These are phyloP conservation scores for Ganoderma multipileum DNA, from an alignment of 1,284 basidiomycete genomes.

Conservation along the genomic window DNA sequence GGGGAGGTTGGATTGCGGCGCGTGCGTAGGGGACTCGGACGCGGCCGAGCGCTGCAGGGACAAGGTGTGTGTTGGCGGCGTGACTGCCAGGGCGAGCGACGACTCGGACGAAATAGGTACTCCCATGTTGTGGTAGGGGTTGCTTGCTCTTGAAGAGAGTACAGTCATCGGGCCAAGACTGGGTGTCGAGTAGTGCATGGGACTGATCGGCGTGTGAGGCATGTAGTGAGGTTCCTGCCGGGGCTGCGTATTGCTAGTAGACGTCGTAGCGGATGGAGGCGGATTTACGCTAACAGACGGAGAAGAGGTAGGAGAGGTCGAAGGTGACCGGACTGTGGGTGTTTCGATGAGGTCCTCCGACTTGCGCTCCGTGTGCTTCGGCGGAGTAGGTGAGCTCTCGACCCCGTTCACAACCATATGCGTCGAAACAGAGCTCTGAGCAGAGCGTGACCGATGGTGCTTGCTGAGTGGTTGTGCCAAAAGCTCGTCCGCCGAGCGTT, in stretches of 20 bases:
- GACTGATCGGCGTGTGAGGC: conserved; percentile 14
- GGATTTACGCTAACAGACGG: not conserved
- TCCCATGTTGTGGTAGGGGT: too few relatives aligned
- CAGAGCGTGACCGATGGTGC: conserved; percentile 15
- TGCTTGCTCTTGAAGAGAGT: not conserved
- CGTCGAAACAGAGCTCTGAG: not conserved
- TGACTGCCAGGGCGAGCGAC: conserved; percentile 15
- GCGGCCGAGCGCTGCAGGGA: not conserved
- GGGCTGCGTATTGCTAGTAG: not conserved
- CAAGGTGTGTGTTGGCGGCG: conserved; percentile 10
- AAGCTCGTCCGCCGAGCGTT: conserved; percentile 16
- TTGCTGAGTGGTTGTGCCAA: conserved; percentile 13
- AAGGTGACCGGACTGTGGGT: not conserved
- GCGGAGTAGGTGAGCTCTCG: not conserved
- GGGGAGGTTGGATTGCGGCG: not conserved
- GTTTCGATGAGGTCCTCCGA: not conserved
- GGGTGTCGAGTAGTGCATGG: not conserved
- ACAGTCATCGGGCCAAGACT: not conserved
- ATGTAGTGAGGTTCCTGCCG: not conserved
- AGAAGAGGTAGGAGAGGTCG: not conserved
- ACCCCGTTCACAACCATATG: not conserved
- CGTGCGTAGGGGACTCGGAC: not conserved
- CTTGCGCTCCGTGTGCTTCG: not conserved
- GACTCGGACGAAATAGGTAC: conserved; percentile 13
- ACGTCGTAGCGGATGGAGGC: not conserved